Evolutionary conservation across 176 grass and related monocot genomes (phyloP).

Genomic region (Oryza officinalis): DNA sequence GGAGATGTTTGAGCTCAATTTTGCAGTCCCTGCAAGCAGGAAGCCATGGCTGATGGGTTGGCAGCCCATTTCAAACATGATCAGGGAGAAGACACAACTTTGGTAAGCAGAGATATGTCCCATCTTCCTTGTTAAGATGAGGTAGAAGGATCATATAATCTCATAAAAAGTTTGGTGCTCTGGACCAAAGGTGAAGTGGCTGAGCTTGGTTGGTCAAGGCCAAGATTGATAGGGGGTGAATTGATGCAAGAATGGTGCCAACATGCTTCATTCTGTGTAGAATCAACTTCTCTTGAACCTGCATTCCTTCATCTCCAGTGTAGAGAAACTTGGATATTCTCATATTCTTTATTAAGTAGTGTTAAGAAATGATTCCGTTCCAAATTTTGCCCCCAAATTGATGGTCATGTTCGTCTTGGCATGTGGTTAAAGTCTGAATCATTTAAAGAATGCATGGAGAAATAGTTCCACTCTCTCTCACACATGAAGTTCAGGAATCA

Average conservation of each 20-base stretch:
- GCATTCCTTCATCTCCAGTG: neutral
- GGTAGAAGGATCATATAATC: neutral
- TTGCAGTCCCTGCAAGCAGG: constrained; percentile 61
- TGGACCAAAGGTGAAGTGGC: constrained; percentile 12
- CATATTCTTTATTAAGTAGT: constrained; percentile 9
- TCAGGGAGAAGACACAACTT: constrained; percentile 46
- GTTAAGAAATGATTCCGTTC: neutral
- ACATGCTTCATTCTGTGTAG: neutral
- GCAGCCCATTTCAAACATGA: constrained; percentile 93
- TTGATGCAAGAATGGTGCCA: neutral
- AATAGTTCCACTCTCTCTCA: neutral
- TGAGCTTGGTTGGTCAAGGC: constrained; percentile 27
- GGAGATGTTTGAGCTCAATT: constrained; percentile 99
- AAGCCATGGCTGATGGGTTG: constrained; percentile 87
- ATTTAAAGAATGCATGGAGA: neutral
- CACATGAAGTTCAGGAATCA: too few species aligned
- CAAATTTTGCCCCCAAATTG: neutral
- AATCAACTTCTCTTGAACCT: neutral
- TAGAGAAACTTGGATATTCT: constrained; percentile 24
- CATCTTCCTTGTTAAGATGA: neutral
- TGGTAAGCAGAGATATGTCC: constrained; percentile 28
- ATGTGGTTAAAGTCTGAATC: neutral
- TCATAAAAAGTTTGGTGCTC: neutral
- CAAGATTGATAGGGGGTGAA: neutral
- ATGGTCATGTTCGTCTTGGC: neutral